Base-by-base conservation (phyloP, 1,139 yeast genomes). In the Cylindricascospora bacillispora region DNA sequence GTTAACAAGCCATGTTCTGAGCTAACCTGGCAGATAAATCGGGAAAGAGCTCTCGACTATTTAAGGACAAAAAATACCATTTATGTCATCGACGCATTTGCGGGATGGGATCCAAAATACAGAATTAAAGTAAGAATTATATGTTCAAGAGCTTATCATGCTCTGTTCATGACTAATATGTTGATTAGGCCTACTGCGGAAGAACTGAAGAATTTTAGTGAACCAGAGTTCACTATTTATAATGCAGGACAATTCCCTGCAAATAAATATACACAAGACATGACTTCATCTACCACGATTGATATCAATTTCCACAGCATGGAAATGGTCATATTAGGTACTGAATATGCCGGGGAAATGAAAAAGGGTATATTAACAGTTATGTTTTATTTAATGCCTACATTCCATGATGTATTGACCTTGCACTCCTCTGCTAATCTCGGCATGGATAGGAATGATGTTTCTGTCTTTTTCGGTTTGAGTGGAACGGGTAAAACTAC, bases 241-340 rank as follows among this genome's bases (percentile, higher is more conserved):
- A 89, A 89, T 56, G 97, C 95, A 35, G 98, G 98, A 53, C 93
- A 85, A 57, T 89, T 89, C 82, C 97, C 97, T 33, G 98, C 98
- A 33, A 89, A 89, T 62, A 77, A 83, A 39, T 85, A 76, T 69
- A 89, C 98, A 40, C 77, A 82, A 56, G 97, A 97, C 57, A 89
- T 89, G 98, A 81, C 97, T 35, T 86, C 97, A 27, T 64, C 89
- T 41, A 86, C 97, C 32, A 82, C 95, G 31, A 93, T 89, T 43
- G 95, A 85, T 62, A 85, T 89, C 54, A 89, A 89, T 65, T 89
- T 89, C 69, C 81, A 85, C 65, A 86, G 75, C 48, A 85, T 86
- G 95, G 98, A 89, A 65, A 89, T 89, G 98, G 86, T 89, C 45
- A 89, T 89, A 53, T 70, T 89, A 49, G 98, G 98, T 63, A 86